Base-by-base conservation (phyloP, 2,329 filamentous ascomycete genomes). In the Rugonectria rugulosa region DNA sequence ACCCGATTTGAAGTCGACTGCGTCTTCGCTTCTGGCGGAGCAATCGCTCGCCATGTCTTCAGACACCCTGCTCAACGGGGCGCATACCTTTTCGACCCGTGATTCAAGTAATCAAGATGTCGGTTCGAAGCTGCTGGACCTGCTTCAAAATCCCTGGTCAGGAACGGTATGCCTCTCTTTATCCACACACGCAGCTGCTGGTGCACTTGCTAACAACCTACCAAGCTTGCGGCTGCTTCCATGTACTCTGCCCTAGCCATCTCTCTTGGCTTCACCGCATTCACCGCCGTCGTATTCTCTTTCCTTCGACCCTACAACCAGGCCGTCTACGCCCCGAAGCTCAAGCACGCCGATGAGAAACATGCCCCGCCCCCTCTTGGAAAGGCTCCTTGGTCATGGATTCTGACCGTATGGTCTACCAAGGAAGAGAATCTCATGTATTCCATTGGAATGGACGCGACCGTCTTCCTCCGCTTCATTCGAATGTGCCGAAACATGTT, bases 401-500 rank as follows among this genome's bases (percentile, higher is more conserved):
- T 96, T 26, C 79, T 80, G 17, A 93, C 94, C 0, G 78, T 99
- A 26, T 81, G 92, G 75, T 85, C 81, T 57, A 94, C 90, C 12
- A 88, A 85, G 56, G 95, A 99, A 77, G 78, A 86, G 51, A 83
- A 90, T 12, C 75, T 97, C 59, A 82, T 97, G 20, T 83, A 89
- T n/a, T 87, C 89, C 66, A 88, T 97, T 32, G 95, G 95, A 44
- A 80, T 99, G 78, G 95, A 99, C 75, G 95, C 93, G 8, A 89
- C 90, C 8, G 78, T 99, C 42, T 98, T 99, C 72, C 79, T 99
- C 62, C 88, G 94, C 47, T 93, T 97, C 68, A 85, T 88, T 44
- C 84, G 88, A 63, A 98, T 99, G 95, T 91, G 91, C 70, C 88
- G 95, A 57, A 95, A 97, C 71, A 90, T 98, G 61, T 97, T 98